Percentiles rank a stretch among this genome's conserved stretches.
phyloP scores from a whole-genome alignment of 768 basidiomycete genomes.

The Pisolithus tinctorius region DNA sequence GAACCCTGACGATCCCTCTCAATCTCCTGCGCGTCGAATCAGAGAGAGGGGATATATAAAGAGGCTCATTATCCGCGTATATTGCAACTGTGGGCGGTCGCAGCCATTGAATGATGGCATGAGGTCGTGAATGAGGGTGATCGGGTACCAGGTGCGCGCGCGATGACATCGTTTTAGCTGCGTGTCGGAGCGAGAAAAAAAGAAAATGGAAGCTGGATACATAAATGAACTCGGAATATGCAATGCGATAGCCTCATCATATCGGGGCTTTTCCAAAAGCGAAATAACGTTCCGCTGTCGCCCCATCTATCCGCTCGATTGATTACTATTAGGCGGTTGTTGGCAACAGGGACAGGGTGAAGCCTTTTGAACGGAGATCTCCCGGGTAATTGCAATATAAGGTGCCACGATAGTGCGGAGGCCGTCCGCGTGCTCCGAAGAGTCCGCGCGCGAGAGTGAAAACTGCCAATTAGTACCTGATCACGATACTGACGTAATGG shows the following conservation, averaged over 20 bases:
- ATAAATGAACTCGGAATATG: background rate
- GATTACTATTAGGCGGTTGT: conserved; percentile 10
- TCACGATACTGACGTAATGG: conserved; percentile 26
- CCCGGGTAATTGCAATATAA: background rate
- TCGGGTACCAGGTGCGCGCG: conserved; percentile 12
- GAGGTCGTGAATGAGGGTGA: too few relatives aligned
- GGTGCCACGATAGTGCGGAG: too few relatives aligned
- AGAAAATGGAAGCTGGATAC: conserved; percentile 21
- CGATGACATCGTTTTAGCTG: conserved; percentile 7
- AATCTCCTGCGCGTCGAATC: conserved; percentile 3
- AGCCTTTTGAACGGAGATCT: conserved; percentile 13
- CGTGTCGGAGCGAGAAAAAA: conserved; percentile 18
- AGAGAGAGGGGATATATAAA: background rate
- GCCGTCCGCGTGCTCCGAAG: too few relatives aligned
- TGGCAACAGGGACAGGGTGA: conserved; percentile 7
- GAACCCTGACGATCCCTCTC: conserved; percentile 27
- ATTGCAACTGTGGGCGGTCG: conserved; percentile 2
- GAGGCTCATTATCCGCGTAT: background rate
- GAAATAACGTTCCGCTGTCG: conserved; percentile 1
- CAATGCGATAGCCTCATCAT: background rate
- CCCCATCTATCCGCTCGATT: background rate
- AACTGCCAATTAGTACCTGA: conserved; percentile 16
- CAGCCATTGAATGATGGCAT: too few relatives aligned
- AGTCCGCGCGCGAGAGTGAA: conserved; percentile 17
- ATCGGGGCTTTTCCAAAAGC: background rate